Percentiles rank a stretch among this genome's conserved stretches.
phyloP scores from a whole-genome alignment of 129 eudicot species.

The Sambucus nigra region DNA sequence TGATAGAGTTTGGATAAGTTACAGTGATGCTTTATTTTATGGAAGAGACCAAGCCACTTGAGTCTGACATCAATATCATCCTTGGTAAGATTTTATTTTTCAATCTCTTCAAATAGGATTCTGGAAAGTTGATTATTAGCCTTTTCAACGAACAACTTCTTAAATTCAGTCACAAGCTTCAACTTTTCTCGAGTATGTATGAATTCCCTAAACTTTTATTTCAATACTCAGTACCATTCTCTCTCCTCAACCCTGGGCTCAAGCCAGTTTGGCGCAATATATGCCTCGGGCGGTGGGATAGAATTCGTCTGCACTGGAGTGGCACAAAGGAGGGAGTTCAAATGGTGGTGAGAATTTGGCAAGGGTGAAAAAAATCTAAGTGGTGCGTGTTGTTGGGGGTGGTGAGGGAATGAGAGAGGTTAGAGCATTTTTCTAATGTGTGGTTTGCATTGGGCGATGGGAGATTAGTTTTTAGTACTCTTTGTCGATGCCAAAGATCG shows the following conservation, averaged over 20 bases:
- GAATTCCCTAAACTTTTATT: conserved; percentile 76
- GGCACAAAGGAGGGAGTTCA: conserved; percentile 32
- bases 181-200: conserved; percentile 84
- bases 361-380: conserved; percentile 39
- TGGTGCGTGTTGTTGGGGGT: conserved; percentile 41
- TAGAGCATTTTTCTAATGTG: conserved; percentile 12
- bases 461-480: conserved; percentile 22
- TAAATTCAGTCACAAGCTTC: conserved; percentile 70
- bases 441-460: conserved; percentile 13
- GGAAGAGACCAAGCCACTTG: conserved; percentile 97
- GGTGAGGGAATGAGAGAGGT: not conserved
- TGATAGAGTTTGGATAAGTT: conserved; percentile 28
- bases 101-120: conserved; percentile 60
- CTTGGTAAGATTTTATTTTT: conserved; percentile 46
- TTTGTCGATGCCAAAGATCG: conserved; percentile 48
- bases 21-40: conserved; percentile 92
- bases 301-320: conserved; percentile 40
- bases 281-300: conserved; percentile 29
- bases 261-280: conserved; percentile 32
- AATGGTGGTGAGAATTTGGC: conserved; percentile 21
- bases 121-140: conserved; percentile 76
- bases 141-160: no score
- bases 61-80: conserved; percentile 95
- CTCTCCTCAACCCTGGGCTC: conserved; percentile 87
- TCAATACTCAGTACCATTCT: conserved; percentile 63